phyloP scores from a whole-genome alignment of 73 alveolate species.

The Loxodes magnus region DNA sequence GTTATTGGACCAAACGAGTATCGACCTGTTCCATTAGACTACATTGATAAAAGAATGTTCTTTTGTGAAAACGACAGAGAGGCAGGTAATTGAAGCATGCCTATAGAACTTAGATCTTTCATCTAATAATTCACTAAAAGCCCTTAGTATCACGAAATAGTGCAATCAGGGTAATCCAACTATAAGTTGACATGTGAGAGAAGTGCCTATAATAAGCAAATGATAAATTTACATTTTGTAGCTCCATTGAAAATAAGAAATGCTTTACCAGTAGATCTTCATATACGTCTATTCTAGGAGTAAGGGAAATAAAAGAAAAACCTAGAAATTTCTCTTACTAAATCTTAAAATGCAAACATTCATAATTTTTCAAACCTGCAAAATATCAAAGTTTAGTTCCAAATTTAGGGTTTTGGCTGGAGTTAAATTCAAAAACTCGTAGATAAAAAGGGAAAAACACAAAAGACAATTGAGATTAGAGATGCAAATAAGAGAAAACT shows the following conservation, averaged over 20 bases:
- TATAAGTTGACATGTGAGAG: too few species aligned
- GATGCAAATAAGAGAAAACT: neutral
- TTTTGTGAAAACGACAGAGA: too few species aligned
- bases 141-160: neutral
- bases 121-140: neutral
- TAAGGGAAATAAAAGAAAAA: neutral
- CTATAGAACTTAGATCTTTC: neutral
- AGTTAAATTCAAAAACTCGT: neutral
- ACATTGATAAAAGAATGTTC: too few species aligned
- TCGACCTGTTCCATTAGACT: constrained; percentile 1
- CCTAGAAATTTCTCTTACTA: neutral
- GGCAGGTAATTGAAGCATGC: constrained; percentile 2
- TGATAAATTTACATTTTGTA: too few species aligned
- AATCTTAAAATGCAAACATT: constrained; percentile 3
- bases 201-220: too few species aligned
- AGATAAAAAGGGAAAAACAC: neutral
- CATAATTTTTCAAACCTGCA: neutral
- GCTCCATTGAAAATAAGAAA: too few species aligned
- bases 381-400: neutral
- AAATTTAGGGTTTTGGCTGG: neutral
- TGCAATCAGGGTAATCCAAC: too few species aligned
- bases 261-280: neutral
- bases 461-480: neutral
- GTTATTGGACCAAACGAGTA: neutral
- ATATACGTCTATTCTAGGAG: neutral